These are phyloP conservation scores for Rhinocladiella mackenziei DNA, from an alignment of 2,329 filamentous ascomycete genomes.

Conservation along the genomic window DNA sequence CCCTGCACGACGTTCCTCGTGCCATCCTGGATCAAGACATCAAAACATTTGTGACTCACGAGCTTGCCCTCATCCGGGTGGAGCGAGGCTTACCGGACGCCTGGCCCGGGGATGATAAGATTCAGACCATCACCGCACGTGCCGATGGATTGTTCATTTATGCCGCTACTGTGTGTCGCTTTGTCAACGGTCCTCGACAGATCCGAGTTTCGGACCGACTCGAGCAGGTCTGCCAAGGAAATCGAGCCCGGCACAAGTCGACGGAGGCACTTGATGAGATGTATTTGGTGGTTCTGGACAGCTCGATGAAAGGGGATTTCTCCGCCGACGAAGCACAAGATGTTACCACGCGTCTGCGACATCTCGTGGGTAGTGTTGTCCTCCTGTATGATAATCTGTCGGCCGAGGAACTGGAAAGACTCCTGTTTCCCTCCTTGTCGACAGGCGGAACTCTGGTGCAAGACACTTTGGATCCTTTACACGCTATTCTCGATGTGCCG, in stretches of 20 bases:
- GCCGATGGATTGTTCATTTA: conserved; percentile 31
- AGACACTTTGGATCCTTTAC: background rate
- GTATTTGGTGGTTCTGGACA: background rate
- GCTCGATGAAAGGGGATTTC: background rate
- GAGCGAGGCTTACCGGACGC: background rate
- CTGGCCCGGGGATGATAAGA: background rate
- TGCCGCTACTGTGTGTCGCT: conserved; percentile 30
- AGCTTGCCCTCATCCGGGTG: background rate
- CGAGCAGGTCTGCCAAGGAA: background rate
- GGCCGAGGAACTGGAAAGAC: background rate
- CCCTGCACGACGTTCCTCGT: conserved; percentile 29
- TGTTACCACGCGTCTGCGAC: background rate
- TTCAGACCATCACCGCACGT: conserved; percentile 8
- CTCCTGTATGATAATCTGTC: background rate
- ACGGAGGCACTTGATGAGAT: background rate
- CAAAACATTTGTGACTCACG: background rate
- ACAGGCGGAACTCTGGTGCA: background rate
- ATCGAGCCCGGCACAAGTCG: background rate
- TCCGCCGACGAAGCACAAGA: background rate
- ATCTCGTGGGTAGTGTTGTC: background rate
- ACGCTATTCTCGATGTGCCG: background rate
- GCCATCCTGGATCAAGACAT: conserved; percentile 1
- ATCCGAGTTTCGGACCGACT: background rate
- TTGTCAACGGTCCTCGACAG: conserved; percentile 19
- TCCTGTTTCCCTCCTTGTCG: background rate